Conservation (phyloP, 140 eudicot genomes). For the Senecio squalidus region DNA sequence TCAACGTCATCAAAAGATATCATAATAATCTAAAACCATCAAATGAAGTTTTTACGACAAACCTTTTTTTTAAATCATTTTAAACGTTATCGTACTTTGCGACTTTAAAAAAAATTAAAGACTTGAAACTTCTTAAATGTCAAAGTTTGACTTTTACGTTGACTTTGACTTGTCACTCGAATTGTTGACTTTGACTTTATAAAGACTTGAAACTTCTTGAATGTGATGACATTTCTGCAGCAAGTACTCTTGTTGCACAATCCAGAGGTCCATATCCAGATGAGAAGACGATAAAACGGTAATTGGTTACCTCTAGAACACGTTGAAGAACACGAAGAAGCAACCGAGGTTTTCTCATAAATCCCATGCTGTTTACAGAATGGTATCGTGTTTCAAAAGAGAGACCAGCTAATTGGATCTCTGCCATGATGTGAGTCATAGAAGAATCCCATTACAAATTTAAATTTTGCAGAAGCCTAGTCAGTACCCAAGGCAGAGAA, state of each 20-base stretch:
- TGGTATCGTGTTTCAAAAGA: constrained; percentile 3
- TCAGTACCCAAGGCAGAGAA: constrained; percentile 2
- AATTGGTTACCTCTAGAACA: constrained; percentile 34
- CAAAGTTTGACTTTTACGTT: no score
- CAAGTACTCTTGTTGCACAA: constrained; percentile 43
- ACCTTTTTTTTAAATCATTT: no score
- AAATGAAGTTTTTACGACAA: no score
- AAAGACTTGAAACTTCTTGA: no score
- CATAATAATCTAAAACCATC: no score
- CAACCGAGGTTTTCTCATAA: constrained; percentile 58
- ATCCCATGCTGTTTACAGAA: constrained; percentile 72
- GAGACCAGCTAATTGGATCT: not conserved
- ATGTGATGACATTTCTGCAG: constrained; percentile 36
- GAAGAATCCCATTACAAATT: constrained; percentile 1
- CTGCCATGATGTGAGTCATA: constrained; percentile 5
- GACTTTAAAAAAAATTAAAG: no score
- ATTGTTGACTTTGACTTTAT: no score
- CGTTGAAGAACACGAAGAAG: constrained; percentile 55
- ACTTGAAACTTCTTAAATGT: no score
- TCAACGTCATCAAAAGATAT: no score
- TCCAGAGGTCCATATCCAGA: constrained; percentile 85
- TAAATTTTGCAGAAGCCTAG: constrained; percentile 3
- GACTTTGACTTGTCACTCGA: no score
- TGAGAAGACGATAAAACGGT: constrained; percentile 66
- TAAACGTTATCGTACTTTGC: no score